These are phyloP conservation scores for Chrysochromulina tobinii DNA, from an alignment of 78 protist species.

Conservation along the genomic window DNA sequence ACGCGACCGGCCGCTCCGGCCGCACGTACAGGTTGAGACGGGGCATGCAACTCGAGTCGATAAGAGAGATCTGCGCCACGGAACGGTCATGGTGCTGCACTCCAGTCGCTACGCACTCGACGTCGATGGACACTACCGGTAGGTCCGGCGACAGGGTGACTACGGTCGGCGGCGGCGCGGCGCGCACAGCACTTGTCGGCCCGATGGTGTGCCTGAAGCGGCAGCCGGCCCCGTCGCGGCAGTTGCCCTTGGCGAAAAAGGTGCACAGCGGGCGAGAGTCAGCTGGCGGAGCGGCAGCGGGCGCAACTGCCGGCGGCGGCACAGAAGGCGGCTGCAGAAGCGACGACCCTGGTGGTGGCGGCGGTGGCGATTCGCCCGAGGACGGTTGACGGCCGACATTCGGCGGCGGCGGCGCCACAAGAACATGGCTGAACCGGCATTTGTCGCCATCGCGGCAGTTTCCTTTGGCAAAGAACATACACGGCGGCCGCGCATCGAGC, in stretches of 20 bases:
- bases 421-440: background rate
- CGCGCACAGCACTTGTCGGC: background rate
- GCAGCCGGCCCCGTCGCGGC: background rate
- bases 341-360: too few species aligned
- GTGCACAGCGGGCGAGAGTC: background rate
- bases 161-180: background rate
- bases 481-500: background rate
- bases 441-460: background rate
- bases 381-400: too few species aligned
- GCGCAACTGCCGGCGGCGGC: too few species aligned
- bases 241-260: background rate
- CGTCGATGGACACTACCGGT: background rate
- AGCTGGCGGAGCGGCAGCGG: too few species aligned
- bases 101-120: conserved; percentile 15
- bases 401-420: background rate
- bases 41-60: background rate
- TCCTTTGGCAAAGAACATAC: background rate
- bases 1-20: background rate
- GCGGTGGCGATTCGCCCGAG: too few species aligned
- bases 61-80: background rate
- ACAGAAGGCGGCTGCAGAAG: too few species aligned
- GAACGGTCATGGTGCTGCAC: conserved; percentile 14
- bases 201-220: background rate
- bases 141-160: background rate
- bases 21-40: background rate